Evolutionary conservation across 2,329 filamentous ascomycete genomes (phyloP), one percentile per base, ranked within the genome.

Genomic region (Xylaria sp.): DNA sequence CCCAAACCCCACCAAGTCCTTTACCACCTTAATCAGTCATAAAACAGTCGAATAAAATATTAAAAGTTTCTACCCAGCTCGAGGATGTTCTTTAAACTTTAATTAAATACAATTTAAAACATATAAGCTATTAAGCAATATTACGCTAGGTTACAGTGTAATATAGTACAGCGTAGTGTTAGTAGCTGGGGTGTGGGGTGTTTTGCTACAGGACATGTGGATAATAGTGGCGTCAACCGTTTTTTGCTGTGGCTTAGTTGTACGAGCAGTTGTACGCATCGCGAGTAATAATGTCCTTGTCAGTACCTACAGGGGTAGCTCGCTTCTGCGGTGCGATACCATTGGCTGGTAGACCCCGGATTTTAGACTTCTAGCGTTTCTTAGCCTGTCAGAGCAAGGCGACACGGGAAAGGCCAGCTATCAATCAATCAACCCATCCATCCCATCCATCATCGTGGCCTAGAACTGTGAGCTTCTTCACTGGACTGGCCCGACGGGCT

Each of bases 321-420:
- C 59, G 61, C 61, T 58, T 63, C 56, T 50, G 65, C 58, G 59
- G 59, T 23, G 56, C 50, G 63, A 64, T 68, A 59, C 63, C 62
- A 71, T 68, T 70, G 59, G 63, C 51, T 21, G 65, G 57, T 21
- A 35, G 56, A 62, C 64, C 67, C 69, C 61, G 60, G 60, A 59
- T 59, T 55, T 25, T 55, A 7, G 33, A 46, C 28, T 31, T 31
- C 28, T 31, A 31, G 28, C 28, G 28, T 38, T 53, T 52, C 40
- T n/a, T 67, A 64, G 61, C 31, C 46, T 60, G 61, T 50, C 46
- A 59, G 55, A 37, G 52, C 43, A 52, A 35, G 67, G 65, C 60
- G 60, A 69, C 67, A 67, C 66, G 59, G 63, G 71, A 73, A 68
- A 73, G 71, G 72, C 72, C 72, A 73, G 66, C 70, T 73, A 74